A percentile compares a stretch with the other conserved stretches of the same genome.
These are phyloP conservation scores for Cucurbita argyrosperma DNA, from an alignment of 306 rosid genomes.

Conservation along the genomic window DNA sequence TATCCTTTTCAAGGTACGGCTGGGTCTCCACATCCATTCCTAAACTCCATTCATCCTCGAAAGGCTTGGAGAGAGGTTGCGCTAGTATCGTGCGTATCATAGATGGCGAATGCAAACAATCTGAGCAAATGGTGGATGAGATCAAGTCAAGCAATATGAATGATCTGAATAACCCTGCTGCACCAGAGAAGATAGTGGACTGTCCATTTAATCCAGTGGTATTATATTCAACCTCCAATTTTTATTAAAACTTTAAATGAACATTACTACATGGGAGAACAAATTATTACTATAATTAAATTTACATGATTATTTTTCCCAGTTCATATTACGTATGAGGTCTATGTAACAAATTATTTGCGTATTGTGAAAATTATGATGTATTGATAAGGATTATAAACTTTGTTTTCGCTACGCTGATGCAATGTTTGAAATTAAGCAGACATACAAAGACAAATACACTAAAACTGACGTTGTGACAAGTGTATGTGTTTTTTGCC, in stretches of 20 bases:
- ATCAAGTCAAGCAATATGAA: slow-evolving; percentile 15
- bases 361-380: background rate
- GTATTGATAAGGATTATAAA: background rate
- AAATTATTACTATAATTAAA: background rate
- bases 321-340: background rate
- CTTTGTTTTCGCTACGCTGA: background rate
- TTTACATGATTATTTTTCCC: background rate
- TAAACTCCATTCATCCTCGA: slow-evolving; percentile 11
- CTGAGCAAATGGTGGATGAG: slow-evolving; percentile 15
- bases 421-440: background rate
- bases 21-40: slow-evolving; percentile 44
- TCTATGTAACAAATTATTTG: background rate
- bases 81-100: slow-evolving; percentile 8
- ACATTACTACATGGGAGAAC: background rate
- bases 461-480: background rate
- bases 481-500: background rate
- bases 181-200: slow-evolving; percentile 19
- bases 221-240: slow-evolving; percentile 7
- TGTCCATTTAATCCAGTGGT: slow-evolving; percentile 21
- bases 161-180: slow-evolving; percentile 18
- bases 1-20: slow-evolving; percentile 54
- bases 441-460: background rate
- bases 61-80: slow-evolving; percentile 14
- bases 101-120: slow-evolving; percentile 15
- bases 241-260: background rate